Base-by-base conservation (phyloP, 2,329 filamentous ascomycete genomes). In the Hypoxylon sp. region DNA sequence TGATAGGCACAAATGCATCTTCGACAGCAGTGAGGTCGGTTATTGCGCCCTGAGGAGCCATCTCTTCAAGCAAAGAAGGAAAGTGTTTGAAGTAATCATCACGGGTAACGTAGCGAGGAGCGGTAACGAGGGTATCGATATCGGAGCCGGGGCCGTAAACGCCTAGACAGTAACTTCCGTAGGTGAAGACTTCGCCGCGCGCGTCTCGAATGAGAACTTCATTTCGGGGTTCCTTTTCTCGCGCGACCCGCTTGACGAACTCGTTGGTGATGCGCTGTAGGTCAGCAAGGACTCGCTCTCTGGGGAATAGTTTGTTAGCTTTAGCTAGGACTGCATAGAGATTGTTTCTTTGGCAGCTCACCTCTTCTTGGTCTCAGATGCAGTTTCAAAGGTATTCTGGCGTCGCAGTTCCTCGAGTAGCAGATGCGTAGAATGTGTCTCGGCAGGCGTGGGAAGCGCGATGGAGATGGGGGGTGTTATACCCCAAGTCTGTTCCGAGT, bases 101-200 rank as follows among this genome's bases (percentile, higher is more conserved):
- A 62, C 93, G 90, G 11, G 87, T 87, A 54, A 98, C 91, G 74
- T 97, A 93, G 79, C 92, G 94, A 8, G 95, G 95, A 13, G 90
- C 94, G 52, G 97, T 91, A 62, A 98, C 89, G 53, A 99, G 87
- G 1, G 95, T 97, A 80, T 99, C 95, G 72, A 99, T 98, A 87
- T 99, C 95, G 48, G 95, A 98, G 52, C 93, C 93, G 46, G 95
- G 95, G 5, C 94, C 94, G 77, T 92, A 97, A 22, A 98, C 95
- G 63, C 95, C 95, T 11, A 99, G 84, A 39, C 94, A 90, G 78
- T 94, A 99, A 79, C 95, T 98, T 68, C 95, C 95, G 77, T 95
- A 99, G 1, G 94, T 96, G 77, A 97, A 97, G 70, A 99, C 89
- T 80, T 94, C 95, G 68, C 94, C 95, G 55, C 94, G 92, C 5